phyloP scores from a whole-genome alignment of 805 yeast species.

The Schwanniomyces vanrijiae region DNA sequence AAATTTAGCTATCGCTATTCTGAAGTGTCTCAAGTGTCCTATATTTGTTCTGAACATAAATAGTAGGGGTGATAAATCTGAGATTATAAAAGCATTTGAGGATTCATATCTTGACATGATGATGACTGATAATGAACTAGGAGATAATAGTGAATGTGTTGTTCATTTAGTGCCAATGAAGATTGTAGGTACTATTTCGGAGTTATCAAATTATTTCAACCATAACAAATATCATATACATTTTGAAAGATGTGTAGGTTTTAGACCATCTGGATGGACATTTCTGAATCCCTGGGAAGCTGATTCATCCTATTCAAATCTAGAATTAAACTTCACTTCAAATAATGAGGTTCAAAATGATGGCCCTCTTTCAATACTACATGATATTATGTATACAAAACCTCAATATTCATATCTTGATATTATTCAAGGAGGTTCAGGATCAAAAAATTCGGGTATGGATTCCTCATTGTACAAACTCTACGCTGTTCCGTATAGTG shows the following conservation, averaged over 20 bases:
- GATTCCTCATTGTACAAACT: constrained; percentile 38
- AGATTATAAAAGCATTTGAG: constrained; percentile 45
- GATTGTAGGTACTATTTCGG: constrained; percentile 45
- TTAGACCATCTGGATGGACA: constrained; percentile 92
- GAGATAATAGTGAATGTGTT: constrained; percentile 45
- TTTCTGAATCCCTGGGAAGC: constrained; percentile 25
- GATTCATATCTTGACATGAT: constrained; percentile 40
- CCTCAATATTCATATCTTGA: constrained; percentile 25
- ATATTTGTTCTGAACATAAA: constrained; percentile 54
- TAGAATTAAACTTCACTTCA: neutral
- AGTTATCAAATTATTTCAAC: constrained; percentile 50
- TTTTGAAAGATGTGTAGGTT: constrained; percentile 66
- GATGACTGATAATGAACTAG: constrained; percentile 29
- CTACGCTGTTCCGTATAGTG: constrained; percentile 82
- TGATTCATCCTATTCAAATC: neutral
- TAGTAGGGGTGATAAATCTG: constrained; percentile 39
- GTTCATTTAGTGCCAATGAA: constrained; percentile 75
- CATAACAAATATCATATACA: constrained; percentile 41
- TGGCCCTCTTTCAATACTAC: neutral
- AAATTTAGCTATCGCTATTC: constrained; percentile 68
- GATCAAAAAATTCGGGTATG: constrained; percentile 5
- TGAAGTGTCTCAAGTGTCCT: constrained; percentile 49
- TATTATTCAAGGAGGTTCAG: constrained; percentile 27
- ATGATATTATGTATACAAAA: constrained; percentile 12
- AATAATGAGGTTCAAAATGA: neutral